Evolutionary conservation across 352 stramenopile genomes (phyloP).

Genomic region (Plasmopara viticola): DNA sequence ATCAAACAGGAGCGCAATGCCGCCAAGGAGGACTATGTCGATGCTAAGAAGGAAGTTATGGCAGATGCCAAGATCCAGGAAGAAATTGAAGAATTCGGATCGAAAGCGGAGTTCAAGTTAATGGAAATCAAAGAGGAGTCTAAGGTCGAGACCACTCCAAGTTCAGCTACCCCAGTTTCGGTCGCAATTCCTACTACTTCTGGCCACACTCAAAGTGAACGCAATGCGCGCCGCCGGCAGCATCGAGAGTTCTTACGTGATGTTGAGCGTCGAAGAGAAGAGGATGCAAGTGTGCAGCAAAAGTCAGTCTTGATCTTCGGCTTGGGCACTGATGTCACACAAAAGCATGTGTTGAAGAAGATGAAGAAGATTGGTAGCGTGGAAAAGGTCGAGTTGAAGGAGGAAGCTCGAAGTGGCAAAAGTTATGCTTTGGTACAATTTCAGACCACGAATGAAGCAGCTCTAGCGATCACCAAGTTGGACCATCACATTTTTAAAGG

Average conservation of each 20-base stretch:
- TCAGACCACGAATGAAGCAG: slow-evolving; percentile 43
- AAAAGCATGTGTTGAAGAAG: slow-evolving; percentile 80
- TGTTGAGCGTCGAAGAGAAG: slow-evolving; percentile 58
- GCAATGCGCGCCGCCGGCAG: slow-evolving; percentile 67
- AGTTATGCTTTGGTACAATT: slow-evolving; percentile 66
- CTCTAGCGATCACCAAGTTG: slow-evolving; percentile 58
- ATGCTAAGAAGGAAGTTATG: slow-evolving; percentile 21
- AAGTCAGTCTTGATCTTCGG: slow-evolving; percentile 78
- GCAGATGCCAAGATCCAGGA: slow-evolving; percentile 13
- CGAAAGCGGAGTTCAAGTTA: slow-evolving; percentile 14
- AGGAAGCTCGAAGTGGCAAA: slow-evolving; percentile 46
- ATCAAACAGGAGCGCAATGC: slow-evolving; percentile 22
- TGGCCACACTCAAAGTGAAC: slow-evolving; percentile 60
- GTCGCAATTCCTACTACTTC: slow-evolving; percentile 1
- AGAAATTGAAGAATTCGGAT: slow-evolving; percentile 5
- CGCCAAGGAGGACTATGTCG: slow-evolving; percentile 2
- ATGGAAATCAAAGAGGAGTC: slow-evolving; percentile 15
- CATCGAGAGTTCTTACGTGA: slow-evolving; percentile 74
- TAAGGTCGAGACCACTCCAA: slow-evolving; percentile 19
- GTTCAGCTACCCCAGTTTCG: no score
- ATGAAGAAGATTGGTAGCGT: slow-evolving; percentile 63
- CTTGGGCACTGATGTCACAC: slow-evolving; percentile 52
- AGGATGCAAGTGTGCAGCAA: slow-evolving; percentile 36
- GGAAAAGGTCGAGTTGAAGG: slow-evolving; percentile 52
- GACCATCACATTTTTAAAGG: slow-evolving; percentile 83